Evolutionary conservation across 1,284 basidiomycete genomes (phyloP).

Genomic region (Volvariella volvacea): DNA sequence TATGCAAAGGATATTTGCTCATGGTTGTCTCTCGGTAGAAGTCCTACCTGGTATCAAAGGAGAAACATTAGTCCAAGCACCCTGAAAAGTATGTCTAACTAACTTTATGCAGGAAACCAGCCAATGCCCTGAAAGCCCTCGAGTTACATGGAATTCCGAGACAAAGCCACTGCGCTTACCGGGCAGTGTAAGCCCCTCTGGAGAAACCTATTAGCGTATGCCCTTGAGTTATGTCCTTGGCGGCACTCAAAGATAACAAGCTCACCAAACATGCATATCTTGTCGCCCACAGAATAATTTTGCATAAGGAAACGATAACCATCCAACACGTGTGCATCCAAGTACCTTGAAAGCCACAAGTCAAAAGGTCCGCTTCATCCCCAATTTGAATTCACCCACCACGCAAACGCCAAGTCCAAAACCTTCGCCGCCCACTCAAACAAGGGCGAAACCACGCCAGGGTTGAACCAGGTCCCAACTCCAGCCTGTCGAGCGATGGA

Average conservation of each 20-base stretch:
- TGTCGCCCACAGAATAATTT: conserved; percentile 53
- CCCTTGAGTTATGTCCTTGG: no score
- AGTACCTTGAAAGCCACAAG: conserved; percentile 34
- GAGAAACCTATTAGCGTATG: no score
- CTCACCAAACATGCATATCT: conserved; percentile 56
- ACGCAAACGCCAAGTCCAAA: conserved; percentile 54
- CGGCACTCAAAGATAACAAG: neutral
- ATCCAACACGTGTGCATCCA: conserved; percentile 54
- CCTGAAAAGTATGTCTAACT: neutral
- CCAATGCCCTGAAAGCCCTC: conserved; percentile 42
- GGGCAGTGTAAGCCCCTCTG: conserved; percentile 71
- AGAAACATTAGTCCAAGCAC: neutral
- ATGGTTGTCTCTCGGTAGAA: conserved; percentile 51
- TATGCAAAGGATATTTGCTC: conserved; percentile 64
- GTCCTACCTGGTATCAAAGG: conserved; percentile 37
- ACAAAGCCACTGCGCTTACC: conserved; percentile 13
- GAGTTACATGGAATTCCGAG: neutral
- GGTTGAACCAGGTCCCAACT: conserved; percentile 53
- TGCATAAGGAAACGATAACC: conserved; percentile 67
- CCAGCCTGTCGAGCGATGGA: conserved; percentile 37
- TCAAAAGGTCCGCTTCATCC: neutral
- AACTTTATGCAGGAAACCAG: conserved; percentile 51
- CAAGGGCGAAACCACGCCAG: conserved; percentile 47
- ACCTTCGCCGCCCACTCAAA: conserved; percentile 42
- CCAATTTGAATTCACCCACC: conserved; percentile 27